Percentiles rank a stretch among this genome's conserved stretches.
phyloP scores from a whole-genome alignment of 2,329 filamentous ascomycete genomes.

The Trichothecium roseum region DNA sequence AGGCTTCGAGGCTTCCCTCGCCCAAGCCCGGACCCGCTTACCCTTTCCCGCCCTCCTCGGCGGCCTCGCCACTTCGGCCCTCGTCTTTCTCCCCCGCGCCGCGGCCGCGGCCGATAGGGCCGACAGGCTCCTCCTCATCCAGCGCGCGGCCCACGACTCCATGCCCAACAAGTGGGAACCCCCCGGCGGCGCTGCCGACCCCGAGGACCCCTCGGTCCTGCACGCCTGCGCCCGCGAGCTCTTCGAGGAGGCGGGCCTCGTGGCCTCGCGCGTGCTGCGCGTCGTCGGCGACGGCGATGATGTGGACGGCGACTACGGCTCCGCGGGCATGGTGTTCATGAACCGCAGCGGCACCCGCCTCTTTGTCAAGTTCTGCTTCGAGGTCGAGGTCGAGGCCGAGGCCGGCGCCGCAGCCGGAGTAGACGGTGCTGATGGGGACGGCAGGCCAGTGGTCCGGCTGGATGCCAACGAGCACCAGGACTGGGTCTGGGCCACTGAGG shows the following conservation, averaged over 20 bases:
- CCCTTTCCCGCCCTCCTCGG: slow-evolving; percentile 8
- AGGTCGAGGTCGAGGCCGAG: slow-evolving; percentile 18
- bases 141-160: slow-evolving; percentile 32
- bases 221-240: slow-evolving; percentile 35
- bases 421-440: slow-evolving; percentile 14
- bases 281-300: slow-evolving; percentile 16
- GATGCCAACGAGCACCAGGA: slow-evolving; percentile 31
- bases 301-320: slow-evolving; percentile 8
- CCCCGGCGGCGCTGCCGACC: slow-evolving; percentile 37
- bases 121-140: slow-evolving; percentile 31
- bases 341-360: slow-evolving; percentile 20
- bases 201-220: slow-evolving; percentile 28
- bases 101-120: not conserved
- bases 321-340: slow-evolving; percentile 18
- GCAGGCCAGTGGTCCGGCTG: too few relatives aligned
- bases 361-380: slow-evolving; percentile 23
- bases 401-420: slow-evolving; percentile 1
- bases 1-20: slow-evolving; percentile 8
- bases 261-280: slow-evolving; percentile 15
- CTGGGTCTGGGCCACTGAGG: slow-evolving; percentile 27
- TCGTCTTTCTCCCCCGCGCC: slow-evolving; percentile 20
- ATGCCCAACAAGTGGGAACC: slow-evolving; percentile 36
- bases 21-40: slow-evolving; percentile 7
- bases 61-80: slow-evolving; percentile 19
- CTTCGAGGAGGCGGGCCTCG: slow-evolving; percentile 34